These are phyloP conservation scores for Vitis cinerea DNA, from an alignment of 164 flowering plant species.

Conservation along the genomic window DNA sequence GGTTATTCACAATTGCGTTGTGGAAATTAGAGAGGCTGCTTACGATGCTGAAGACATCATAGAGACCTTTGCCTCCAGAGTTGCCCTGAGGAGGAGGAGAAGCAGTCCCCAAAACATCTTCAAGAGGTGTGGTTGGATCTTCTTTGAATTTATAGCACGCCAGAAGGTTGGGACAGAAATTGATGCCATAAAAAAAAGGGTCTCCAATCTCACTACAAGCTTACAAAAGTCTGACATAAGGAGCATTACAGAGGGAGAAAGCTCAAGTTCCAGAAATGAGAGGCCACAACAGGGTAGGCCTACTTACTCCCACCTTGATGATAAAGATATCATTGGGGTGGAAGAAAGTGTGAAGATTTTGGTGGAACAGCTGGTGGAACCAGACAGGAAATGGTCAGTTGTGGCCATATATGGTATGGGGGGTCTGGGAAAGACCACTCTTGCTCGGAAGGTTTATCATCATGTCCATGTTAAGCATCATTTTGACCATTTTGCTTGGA, in stretches of 20 bases:
- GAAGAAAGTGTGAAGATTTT: background rate
- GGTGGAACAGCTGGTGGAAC: background rate
- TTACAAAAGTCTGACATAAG: constrained; percentile 11
- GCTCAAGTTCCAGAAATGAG: background rate
- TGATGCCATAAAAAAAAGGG: background rate
- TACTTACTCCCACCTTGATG: constrained; percentile 4
- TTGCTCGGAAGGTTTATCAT: constrained; percentile 16
- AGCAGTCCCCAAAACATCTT: background rate
- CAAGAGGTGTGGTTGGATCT: constrained; percentile 4
- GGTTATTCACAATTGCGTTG: constrained; percentile 21
- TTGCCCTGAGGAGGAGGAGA: background rate
- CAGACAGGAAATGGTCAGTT: background rate
- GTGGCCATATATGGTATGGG: constrained; percentile 23
- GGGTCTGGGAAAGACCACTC: constrained; percentile 30
- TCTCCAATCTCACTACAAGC: constrained; percentile 4
- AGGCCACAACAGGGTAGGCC: background rate
- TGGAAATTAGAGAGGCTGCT: constrained; percentile 29
- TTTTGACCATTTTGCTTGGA: constrained; percentile 22
- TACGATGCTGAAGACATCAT: constrained; percentile 34
- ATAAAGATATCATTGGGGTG: constrained; percentile 15
- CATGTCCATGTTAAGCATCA: background rate
- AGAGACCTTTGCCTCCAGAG: constrained; percentile 16
- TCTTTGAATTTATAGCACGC: background rate
- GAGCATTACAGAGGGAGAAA: background rate
- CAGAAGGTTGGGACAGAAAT: constrained; percentile 16